Base-by-base conservation (phyloP, 208 protist species). In the Acanthamoeba royreba region DNA sequence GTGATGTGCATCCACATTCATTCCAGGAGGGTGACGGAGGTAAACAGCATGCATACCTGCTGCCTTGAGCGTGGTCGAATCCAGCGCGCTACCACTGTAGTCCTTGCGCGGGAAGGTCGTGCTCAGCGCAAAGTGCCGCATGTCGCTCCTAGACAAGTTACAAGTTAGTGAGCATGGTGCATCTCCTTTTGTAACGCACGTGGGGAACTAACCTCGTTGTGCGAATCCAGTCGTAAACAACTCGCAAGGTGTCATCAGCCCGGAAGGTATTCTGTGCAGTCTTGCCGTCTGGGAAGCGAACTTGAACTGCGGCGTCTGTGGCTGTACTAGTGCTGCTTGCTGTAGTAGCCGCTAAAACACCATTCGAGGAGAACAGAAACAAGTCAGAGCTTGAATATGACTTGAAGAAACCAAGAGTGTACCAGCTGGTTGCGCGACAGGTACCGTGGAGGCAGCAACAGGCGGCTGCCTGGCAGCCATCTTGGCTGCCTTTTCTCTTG, bases 31-130 rank as follows among this genome's bases (percentile, higher is more conserved):
- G n/a, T 28, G n/a, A n/a, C 11, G 19, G 66, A 40, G 66, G 66
- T 9, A 19, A 9, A 25, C 49, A n/a, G 66, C 31, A 15, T 28
- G 28, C 53, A 31, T 55, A 90, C 83, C 83, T 2, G 83, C 83
- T 11, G 28, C 46, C 25, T 35, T 13, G 43, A 90, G 83, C 28
- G 49, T 90, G 83, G 83, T 90, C 31, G 52, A 25, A 35, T 90
- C 83, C 4, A 90, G 83, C 9, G 83, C 69, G 43, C 25, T 40
- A 25, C 83, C 83, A n/a, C 19, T 49, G 40, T 90, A 90, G 83
- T 55, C 52, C 17, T 66, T 58, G 33, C 83, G 83, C 52, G 83
- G 83, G 40, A 90, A 90, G 53, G 47, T 66, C 31, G 83, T 90
- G 52, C 47, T 90, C 47, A 90, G 52, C 1, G 83, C 43, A n/a